A percentile compares a stretch with the other conserved stretches of the same genome.
These are phyloP conservation scores for Candida xyloterini DNA, from an alignment of 805 yeast genomes.

Conservation along the genomic window DNA sequence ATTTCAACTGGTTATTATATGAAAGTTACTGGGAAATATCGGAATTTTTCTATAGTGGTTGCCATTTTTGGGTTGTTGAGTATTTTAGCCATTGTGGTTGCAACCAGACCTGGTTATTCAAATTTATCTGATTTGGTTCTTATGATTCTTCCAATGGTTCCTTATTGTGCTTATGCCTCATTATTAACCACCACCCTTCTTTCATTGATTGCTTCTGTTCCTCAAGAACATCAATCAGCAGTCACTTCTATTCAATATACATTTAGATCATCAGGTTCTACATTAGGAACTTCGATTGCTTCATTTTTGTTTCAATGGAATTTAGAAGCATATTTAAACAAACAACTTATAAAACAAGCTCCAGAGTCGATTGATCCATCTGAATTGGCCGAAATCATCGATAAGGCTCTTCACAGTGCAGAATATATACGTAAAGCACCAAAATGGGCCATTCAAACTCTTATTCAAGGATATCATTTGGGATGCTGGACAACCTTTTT, in stretches of 20 bases:
- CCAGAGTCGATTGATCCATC: conserved; percentile 36
- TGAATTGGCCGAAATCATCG: conserved; percentile 43
- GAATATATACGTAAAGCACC: conserved; percentile 58
- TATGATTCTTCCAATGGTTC: conserved; percentile 42
- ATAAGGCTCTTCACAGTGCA: conserved; percentile 53
- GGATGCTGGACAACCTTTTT: conserved; percentile 54
- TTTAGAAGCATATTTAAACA: conserved; percentile 31
- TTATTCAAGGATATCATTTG: conserved; percentile 48
- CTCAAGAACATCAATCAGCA: conserved; percentile 61
- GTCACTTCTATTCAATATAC: conserved; percentile 66
- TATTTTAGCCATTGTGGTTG: conserved; percentile 20
- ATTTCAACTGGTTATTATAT: conserved; percentile 63
- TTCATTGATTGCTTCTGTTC: conserved; percentile 71
- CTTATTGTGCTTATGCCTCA: conserved; percentile 55
- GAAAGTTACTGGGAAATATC: conserved; percentile 62
- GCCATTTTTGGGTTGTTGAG: conserved; percentile 47
- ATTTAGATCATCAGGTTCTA: conserved; percentile 64
- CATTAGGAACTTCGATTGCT: conserved; percentile 61
- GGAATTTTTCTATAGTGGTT: conserved; percentile 40
- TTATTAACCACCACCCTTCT: conserved; percentile 64
- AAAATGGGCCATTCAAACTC: conserved; percentile 41
- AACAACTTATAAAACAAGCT: conserved; percentile 32
- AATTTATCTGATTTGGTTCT: conserved; percentile 36
- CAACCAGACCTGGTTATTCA: conserved; percentile 23
- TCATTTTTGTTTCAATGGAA: conserved; percentile 58